phyloP scores from a whole-genome alignment of 176 grass and related monocot species.

The Aegilops speltoides region DNA sequence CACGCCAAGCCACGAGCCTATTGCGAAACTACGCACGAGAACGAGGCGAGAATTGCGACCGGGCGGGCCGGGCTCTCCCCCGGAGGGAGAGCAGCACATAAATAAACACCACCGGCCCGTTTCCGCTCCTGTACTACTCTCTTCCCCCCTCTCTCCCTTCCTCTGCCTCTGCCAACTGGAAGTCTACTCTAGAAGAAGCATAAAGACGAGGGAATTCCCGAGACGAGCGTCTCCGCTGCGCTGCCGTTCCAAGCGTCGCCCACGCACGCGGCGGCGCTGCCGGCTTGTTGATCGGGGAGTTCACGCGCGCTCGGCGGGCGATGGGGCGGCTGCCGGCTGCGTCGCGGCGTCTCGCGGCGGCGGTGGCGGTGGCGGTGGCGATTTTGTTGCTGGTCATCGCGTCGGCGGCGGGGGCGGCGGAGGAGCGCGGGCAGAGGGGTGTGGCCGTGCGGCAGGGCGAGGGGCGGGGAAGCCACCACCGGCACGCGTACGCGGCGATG shows the following conservation, averaged over 20 bases:
- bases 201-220: not conserved
- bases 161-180: not conserved
- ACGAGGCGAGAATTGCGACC: not conserved
- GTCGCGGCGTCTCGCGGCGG: not conserved
- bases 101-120: conserved; percentile 18
- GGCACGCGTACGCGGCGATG: conserved; percentile 95
- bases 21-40: not conserved
- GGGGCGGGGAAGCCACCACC: conserved; percentile 7
- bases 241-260: not conserved
- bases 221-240: not conserved
- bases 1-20: not conserved
- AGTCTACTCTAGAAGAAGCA: not conserved
- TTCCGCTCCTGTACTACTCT: not conserved
- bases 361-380: not conserved
- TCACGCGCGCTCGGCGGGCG: not conserved
- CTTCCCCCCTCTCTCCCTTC: not conserved
- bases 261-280: not conserved
- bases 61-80: not conserved
- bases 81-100: not conserved
- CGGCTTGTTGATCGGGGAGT: not conserved
- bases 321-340: conserved; percentile 26
- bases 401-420: not conserved
- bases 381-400: not conserved
- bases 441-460: not conserved
- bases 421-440: not conserved